Evolutionary conservation across 106 monocot species (phyloP).

Genomic region (Platanthera zijinensis): DNA sequence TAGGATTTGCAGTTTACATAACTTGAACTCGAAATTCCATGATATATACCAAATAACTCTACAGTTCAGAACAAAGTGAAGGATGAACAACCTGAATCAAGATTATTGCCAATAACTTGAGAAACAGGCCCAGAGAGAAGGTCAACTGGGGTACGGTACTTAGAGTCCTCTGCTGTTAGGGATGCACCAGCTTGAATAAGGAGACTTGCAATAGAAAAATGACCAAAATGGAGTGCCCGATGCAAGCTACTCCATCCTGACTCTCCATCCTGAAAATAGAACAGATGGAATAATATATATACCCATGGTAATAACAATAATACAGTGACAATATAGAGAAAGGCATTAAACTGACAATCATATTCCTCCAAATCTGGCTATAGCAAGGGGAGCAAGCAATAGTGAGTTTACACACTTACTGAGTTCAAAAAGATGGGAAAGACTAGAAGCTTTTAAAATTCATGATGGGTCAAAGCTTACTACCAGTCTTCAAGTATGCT

Average conservation of each 20-base stretch:
- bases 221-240: constrained; percentile 98
- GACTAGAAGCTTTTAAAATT: background rate
- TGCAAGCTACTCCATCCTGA: constrained; percentile 98
- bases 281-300: background rate
- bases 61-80: background rate
- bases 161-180: constrained; percentile 67
- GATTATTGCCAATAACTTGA: constrained; percentile 43
- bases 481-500: background rate
- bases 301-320: background rate
- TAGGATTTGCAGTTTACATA: background rate
- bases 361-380: background rate
- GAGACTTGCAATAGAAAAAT: constrained; percentile 84
- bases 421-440: background rate
- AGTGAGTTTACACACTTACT: background rate
- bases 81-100: constrained; percentile 46
- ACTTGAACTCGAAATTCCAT: background rate
- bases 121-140: constrained; percentile 90
- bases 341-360: background rate
- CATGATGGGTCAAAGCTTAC: background rate
- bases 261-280: constrained; percentile 73
- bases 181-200: constrained; percentile 85
- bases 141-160: constrained; percentile 77
- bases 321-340: background rate
- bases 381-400: background rate
- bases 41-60: background rate